Base-by-base conservation (phyloP, 352 stramenopile genomes). In the Blastocystis sp. region DNA sequence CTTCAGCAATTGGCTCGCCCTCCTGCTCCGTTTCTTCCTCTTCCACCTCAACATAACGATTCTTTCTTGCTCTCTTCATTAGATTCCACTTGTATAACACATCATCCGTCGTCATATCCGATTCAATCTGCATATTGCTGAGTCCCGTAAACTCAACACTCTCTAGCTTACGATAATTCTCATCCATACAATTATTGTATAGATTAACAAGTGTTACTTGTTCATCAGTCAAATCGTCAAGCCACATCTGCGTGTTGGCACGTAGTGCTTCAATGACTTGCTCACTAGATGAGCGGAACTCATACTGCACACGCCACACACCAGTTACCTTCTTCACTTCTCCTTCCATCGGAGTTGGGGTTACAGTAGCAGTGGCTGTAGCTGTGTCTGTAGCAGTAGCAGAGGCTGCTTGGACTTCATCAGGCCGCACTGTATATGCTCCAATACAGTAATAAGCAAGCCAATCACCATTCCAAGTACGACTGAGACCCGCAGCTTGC, bases 261-360 rank as follows among this genome's bases (percentile, higher is more conserved):
- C 66, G 60, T 51, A 89, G 48, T 13, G 78, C 66, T 6, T 57
- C 66, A 0, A 89, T 89, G 30, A 79, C 78, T 53, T 89, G 60
- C 66, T 79, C 60, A 1, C 60, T 79, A 22, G 78, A 76, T 33
- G 78, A 89, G n/a, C 78, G 78, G 78, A 89, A 89, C 66, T 89
- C 78, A 37, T 89, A 89, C 66, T 89, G 78, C 42, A 89, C 60
- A 35, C 30, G 42, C 78, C 78, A 89, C 37, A 78, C 44, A 17
- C 53, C 60, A 4, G n/a, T n/a, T 42, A 62, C 78, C 66, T 69
- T 30, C 15, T n/a, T n/a, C 30, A 54, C 76, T 22, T 37, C 22
- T 40, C 51, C 60, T 27, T 73, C 62, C 37, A 22, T 17, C 6
- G 78, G 78, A 27, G 78, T 79, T 22, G 40, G 35, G 37, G 78